phyloP scores from a whole-genome alignment of 306 rosid species.

The Ochetophila trinervis region DNA sequence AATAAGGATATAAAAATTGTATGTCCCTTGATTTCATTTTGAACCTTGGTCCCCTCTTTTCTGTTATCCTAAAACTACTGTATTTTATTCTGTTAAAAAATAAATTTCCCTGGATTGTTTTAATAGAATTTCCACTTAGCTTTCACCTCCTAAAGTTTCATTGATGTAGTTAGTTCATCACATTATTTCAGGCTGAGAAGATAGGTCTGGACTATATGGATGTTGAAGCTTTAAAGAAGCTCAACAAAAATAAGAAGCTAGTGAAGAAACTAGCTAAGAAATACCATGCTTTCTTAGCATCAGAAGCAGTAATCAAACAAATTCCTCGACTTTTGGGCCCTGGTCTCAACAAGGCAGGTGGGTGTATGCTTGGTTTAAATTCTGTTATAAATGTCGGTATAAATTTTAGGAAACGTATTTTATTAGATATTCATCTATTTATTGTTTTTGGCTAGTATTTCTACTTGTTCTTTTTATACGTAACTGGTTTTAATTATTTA shows the following conservation, averaged over 20 bases:
- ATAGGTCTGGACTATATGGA: conserved; percentile 77
- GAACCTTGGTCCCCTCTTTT: no score
- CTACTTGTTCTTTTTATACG: no score
- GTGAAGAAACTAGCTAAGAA: conserved; percentile 83
- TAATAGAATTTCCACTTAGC: no score
- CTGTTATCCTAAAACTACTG: no score
- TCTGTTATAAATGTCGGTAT: neutral
- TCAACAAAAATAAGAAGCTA: conserved; percentile 72
- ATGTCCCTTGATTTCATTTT: no score
- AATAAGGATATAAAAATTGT: no score
- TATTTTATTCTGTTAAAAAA: no score
- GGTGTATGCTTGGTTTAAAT: conserved; percentile 13
- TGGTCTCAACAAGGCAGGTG: conserved; percentile 94
- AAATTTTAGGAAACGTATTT: no score
- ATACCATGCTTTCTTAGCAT: conserved; percentile 82
- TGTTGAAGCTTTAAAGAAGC: conserved; percentile 77
- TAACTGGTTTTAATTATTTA: no score
- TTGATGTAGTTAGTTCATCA: neutral
- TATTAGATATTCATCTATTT: no score
- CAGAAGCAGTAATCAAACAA: conserved; percentile 86
- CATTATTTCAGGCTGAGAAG: conserved; percentile 61
- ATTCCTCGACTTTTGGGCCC: conserved; percentile 90
- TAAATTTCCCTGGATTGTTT: no score
- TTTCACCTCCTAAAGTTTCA: neutral
- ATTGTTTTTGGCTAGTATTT: neutral